These are phyloP conservation scores for Calcarisporium arbuscula DNA, from an alignment of 2,329 filamentous ascomycete genomes.

Conservation along the genomic window DNA sequence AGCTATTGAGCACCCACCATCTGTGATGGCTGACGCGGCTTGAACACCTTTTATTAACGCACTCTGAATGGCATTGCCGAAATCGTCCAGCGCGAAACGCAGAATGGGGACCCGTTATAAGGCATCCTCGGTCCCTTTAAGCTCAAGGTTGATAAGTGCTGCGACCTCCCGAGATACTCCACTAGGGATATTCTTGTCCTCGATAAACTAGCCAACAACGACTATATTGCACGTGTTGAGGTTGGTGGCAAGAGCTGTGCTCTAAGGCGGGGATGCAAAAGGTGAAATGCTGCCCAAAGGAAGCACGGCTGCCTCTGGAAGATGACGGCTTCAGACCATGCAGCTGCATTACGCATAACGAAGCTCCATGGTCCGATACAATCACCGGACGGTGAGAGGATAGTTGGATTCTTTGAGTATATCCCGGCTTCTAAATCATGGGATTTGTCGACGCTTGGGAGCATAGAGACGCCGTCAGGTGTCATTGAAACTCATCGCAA, in stretches of 20 bases:
- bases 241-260: background rate
- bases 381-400: background rate
- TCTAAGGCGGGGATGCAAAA: background rate
- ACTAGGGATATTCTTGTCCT: background rate
- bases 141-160: background rate
- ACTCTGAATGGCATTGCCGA: background rate
- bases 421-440: background rate
- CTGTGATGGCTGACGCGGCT: too few relatives aligned
- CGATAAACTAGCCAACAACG: background rate
- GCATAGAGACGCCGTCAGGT: slow-evolving; percentile 1
- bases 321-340: background rate
- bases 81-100: background rate
- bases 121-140: background rate
- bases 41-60: background rate
- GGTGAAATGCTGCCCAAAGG: background rate
- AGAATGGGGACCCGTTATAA: background rate
- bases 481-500: slow-evolving; percentile 1
- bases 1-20: too few relatives aligned
- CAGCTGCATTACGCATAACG: background rate
- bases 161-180: background rate
- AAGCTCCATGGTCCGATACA: background rate
- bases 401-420: background rate
- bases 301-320: background rate
- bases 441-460: background rate
- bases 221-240: background rate